Percentiles rank a stretch among this genome's conserved stretches.
Evolutionary conservation across 73 alveolate genomes (phyloP).

Genomic region (Paramecium pentaurelia): DNA sequence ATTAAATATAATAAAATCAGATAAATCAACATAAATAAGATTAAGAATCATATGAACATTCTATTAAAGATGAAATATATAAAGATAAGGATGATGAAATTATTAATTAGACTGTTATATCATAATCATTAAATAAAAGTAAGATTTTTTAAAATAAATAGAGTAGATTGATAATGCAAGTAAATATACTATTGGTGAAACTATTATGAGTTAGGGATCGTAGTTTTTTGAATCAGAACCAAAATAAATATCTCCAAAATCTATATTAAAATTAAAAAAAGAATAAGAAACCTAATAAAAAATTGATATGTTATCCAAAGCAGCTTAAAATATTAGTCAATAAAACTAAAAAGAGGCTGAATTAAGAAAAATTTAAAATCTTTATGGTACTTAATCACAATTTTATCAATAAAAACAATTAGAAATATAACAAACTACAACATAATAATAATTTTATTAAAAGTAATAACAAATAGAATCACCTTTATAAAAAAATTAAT

Average conservation of each 20-base stretch:
- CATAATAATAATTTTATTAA: not conserved
- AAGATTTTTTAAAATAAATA: not conserved
- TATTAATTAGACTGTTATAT: not conserved
- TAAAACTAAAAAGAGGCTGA: not conserved
- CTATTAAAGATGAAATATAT: not conserved
- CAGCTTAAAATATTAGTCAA: not conserved
- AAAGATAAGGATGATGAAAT: not conserved
- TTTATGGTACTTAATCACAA: not conserved
- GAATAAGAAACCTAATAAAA: not conserved
- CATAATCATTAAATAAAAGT: not conserved
- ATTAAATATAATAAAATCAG: not conserved
- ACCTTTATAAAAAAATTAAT: not conserved
- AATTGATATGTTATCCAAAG: not conserved
- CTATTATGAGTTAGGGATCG: not conserved
- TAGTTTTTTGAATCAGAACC: not conserved
- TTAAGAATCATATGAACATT: not conserved
- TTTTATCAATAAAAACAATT: not conserved
- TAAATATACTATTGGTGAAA: not conserved
- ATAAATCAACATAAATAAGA: not conserved
- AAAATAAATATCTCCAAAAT: not conserved
- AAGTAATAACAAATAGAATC: not conserved
- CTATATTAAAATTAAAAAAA: not conserved
- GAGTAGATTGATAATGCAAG: slow-evolving; percentile 9
- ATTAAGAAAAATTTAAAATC: not conserved
- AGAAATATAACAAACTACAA: not conserved